Base-by-base conservation (phyloP, 371 early-diverging fungal genomes). In the Apophysomyces trapeziformis region DNA sequence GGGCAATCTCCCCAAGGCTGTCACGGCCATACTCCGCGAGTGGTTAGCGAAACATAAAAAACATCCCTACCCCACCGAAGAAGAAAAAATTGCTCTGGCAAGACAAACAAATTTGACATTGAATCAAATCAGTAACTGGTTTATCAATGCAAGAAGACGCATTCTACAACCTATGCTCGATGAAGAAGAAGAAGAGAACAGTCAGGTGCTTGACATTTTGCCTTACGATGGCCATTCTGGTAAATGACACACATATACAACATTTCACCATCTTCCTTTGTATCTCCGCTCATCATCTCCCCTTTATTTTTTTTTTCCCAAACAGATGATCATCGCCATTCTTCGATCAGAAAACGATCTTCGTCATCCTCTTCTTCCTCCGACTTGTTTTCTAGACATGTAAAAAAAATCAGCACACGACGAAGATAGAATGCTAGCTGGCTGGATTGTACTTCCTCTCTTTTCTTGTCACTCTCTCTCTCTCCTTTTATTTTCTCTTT, bases 111-210 rank as follows among this genome's bases (percentile, higher is more conserved):
- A 86, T 14, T 72, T 94, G 38, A 87, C 80, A 5, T 66, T 89
- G 64, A 87, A 87, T 54, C 94, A 94, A 73, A 88, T 93, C 66
- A 92, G 90, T 62, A 91, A 94, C 70, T 94, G 94, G 94, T 94
- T 94, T 64, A 92, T 94, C 64, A 94, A 94, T 75, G 93, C 93
- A 0, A 67, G 94, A 14, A 71, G 94, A 60, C 82, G 93, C 45
- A 83, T 83, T 43, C 61, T 85, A 41, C 83, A 85, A 54, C 86
- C 74, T 14, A 78, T 78, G 75, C 63, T 75, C 4, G 71, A 75
- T 58, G 68, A 71, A 62, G 71, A 75, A 13, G 63, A 66, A 38
- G 64, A 68, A 56, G 65, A 65, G 37, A 50, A 50, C 21, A 26
- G 32, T 50, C 54, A 50, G 54, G 54, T 50, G 54, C 54, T 50